Percentiles rank a stretch among this genome's conserved stretches.
These are phyloP conservation scores for Candida koratica DNA, from an alignment of 805 yeast species.

Conservation along the genomic window DNA sequence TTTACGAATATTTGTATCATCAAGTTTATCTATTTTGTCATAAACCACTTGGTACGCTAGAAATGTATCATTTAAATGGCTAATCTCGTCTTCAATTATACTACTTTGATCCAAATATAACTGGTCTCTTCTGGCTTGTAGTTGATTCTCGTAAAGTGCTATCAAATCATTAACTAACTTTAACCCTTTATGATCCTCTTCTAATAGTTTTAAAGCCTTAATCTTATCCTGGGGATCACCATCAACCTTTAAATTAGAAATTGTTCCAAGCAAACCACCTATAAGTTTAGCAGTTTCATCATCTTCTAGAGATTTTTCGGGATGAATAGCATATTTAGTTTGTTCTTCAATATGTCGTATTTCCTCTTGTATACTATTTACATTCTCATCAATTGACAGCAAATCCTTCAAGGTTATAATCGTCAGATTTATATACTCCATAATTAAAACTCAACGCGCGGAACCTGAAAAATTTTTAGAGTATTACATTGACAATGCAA, in stretches of 20 bases:
- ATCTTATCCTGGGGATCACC: background rate
- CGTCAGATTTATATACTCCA: constrained; percentile 31
- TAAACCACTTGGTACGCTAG: constrained; percentile 3
- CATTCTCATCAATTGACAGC: constrained; percentile 21
- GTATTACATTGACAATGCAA: constrained; percentile 28
- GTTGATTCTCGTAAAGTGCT: constrained; percentile 5
- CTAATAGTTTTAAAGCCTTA: constrained; percentile 9
- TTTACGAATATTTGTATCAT: constrained; percentile 5
- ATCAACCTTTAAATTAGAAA: background rate
- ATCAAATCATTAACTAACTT: constrained; percentile 17
- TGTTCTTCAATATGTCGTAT: constrained; percentile 10
- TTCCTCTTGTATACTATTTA: constrained; percentile 22
- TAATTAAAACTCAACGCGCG: constrained; percentile 8
- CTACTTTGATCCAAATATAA: constrained; percentile 11
- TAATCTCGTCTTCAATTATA: constrained; percentile 3
- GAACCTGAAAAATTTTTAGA: constrained; percentile 9
- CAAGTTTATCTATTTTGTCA: constrained; percentile 9
- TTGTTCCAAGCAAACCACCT: constrained; percentile 8
- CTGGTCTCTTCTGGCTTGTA: constrained; percentile 2
- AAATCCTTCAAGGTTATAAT: constrained; percentile 36
- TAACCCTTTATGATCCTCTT: constrained; percentile 16
- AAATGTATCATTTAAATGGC: background rate
- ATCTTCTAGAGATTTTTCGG: constrained; percentile 10
- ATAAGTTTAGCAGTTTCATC: constrained; percentile 12
- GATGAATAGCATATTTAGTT: constrained; percentile 6